Conservation (phyloP, 164 flowering plant genomes). For the Umbellularia californica region DNA sequence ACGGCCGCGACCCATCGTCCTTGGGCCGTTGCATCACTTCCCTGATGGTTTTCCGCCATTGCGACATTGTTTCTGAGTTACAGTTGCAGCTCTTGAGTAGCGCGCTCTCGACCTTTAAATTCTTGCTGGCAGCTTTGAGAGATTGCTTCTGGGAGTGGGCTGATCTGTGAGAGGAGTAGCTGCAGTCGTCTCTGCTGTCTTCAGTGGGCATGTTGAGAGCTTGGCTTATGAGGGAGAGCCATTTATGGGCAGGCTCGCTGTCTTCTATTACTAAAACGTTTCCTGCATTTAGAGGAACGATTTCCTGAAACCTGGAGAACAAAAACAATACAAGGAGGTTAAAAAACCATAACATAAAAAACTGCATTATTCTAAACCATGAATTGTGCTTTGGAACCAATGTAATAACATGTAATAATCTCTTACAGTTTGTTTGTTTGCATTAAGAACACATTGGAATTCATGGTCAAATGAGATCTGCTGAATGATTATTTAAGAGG, state of each 20-base stretch:
- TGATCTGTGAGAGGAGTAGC: slow-evolving; percentile 20
- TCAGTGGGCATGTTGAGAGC: slow-evolving; percentile 61
- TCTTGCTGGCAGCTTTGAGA: slow-evolving; percentile 57
- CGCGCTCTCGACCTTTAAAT: slow-evolving; percentile 42
- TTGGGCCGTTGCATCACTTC: slow-evolving; percentile 1
- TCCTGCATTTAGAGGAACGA: slow-evolving; percentile 91
- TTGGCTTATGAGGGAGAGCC: slow-evolving; percentile 71
- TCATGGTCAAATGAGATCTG: too few species aligned
- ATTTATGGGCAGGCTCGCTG: slow-evolving; percentile 84
- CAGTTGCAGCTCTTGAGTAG: slow-evolving; percentile 81
- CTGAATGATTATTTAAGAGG: too few species aligned
- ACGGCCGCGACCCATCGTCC: slow-evolving; percentile 23
- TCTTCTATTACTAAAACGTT: slow-evolving; percentile 82
- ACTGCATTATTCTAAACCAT: slow-evolving; percentile 2
- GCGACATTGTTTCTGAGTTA: slow-evolving; percentile 24
- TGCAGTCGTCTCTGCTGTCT: slow-evolving; percentile 18
- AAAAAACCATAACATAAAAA: not conserved
- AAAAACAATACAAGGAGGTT: not conserved
- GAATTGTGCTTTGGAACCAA: not conserved
- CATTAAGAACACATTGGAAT: too few species aligned
- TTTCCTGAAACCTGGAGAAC: slow-evolving; percentile 88
- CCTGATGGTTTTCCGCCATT: slow-evolving; percentile 27
- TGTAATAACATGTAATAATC: not conserved
- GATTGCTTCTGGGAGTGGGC: slow-evolving; percentile 65
- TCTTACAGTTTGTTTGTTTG: too few species aligned